Evolutionary conservation across 495 filamentous ascomycete species (phyloP).

Genomic region (Neurospora sublineolata): DNA sequence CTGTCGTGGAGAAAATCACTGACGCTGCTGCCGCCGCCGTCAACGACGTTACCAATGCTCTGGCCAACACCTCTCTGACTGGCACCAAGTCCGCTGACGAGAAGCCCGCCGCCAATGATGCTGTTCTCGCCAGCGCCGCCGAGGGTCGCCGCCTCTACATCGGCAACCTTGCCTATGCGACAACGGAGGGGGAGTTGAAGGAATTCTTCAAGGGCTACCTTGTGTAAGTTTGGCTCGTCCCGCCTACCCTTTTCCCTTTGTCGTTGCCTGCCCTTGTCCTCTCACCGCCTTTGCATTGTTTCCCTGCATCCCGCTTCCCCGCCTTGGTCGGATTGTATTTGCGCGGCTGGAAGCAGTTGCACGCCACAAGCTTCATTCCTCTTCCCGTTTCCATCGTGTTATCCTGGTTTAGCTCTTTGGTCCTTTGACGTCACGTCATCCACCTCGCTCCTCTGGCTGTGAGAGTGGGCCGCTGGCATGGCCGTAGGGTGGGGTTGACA

Average conservation of each 20-base stretch:
- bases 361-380: background rate
- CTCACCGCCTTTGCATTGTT: background rate
- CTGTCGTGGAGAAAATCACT: conserved; percentile 49
- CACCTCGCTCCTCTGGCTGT: background rate
- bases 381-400: background rate
- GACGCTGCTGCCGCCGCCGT: conserved; percentile 54
- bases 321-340: background rate
- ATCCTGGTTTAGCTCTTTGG: background rate
- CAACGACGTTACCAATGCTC: conserved; percentile 75
- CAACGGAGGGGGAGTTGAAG: conserved; percentile 98
- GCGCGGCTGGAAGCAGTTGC: background rate
- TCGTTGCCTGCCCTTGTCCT: background rate
- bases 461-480: background rate
- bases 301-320: background rate
- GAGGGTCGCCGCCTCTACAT: conserved; percentile 99
- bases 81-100: conserved; percentile 40
- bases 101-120: conserved; percentile 57
- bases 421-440: background rate
- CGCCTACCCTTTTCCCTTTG: background rate
- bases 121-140: conserved; percentile 89
- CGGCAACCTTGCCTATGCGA: conserved; percentile 99
- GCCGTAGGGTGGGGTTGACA: background rate
- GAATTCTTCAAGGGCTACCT: conserved; percentile 97
- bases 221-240: conserved; percentile 61
- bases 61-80: conserved; percentile 60